Evolutionary conservation across 2,329 filamentous ascomycete genomes (phyloP), one percentile per base, ranked within the genome.

Genomic region (Beauveria medogensis): DNA sequence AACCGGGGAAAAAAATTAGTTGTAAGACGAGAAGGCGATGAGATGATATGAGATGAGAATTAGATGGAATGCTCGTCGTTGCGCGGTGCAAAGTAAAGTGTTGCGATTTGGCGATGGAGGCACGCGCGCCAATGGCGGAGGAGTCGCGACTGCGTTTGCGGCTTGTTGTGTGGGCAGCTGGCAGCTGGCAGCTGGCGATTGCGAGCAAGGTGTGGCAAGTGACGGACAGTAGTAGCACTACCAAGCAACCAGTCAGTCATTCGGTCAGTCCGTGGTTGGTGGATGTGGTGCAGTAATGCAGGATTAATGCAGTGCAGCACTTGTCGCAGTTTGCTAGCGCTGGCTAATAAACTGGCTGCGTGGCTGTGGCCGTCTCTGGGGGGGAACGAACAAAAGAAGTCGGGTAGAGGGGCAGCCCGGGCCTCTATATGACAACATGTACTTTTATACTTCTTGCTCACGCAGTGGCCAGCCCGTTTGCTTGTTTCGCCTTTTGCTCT

Each of bases 401-500:
- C 55, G 58, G 60, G 53, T 55, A 40, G 56, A 57, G 52, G 54
- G 56, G 62, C 59, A 62, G 63, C 62, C 55, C 47, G 34, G 59
- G 59, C 52, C 59, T 60, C 59, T 63, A 63, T 62, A 59, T 62
- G 63, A 60, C 46, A 60, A 22, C 37, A 60, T 64, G 63, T 63
- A 65, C 61, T 64, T 65, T 64, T 65, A 63, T 65, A 65, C 63
- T 56, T 59, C 59, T 60, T 52, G 55, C 62, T 28, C 43, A 40
- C 48, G 50, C 50, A 37, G 41, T 54, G 57, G 57, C 57, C 50
- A 60, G 57, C 57, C 58, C 50, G 58, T 60, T 60, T 60, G 58
- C 58, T 54, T 60, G 58, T 60, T 48, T 54, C 58, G 48, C 50
- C 50, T 41, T 30, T 28, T 52, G 48, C 48, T 59, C 57, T 46